Percentiles rank a stretch among this genome's conserved stretches.
These are phyloP conservation scores for Platanthera zijinensis DNA, from an alignment of 106 monocot species.

Conservation along the genomic window DNA sequence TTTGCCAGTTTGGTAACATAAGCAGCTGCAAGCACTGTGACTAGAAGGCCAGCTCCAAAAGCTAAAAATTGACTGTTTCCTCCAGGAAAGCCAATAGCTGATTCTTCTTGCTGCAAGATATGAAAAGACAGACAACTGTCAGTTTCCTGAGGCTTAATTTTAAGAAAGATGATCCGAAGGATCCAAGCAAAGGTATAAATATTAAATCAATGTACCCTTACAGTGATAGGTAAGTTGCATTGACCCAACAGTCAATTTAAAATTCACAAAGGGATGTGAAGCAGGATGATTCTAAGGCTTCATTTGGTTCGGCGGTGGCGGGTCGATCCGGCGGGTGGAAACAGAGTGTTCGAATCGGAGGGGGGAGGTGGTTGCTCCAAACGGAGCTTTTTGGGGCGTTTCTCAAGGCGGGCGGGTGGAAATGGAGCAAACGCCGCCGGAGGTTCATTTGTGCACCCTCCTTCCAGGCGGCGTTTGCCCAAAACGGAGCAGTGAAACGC, in stretches of 20 bases:
- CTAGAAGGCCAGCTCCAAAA: conserved; percentile 76
- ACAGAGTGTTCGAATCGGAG: too few species aligned
- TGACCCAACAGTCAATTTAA: background rate
- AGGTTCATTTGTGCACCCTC: too few species aligned
- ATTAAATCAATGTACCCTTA: background rate
- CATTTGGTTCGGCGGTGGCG: too few species aligned
- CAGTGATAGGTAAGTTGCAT: background rate
- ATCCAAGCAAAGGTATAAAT: background rate
- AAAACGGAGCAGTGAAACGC: too few species aligned
- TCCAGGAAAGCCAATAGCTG: conserved; percentile 55
- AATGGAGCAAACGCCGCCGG: too few species aligned
- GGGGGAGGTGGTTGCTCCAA: too few species aligned
- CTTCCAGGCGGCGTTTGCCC: too few species aligned
- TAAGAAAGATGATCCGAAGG: background rate
- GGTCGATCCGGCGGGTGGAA: too few species aligned
- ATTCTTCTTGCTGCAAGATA: conserved; percentile 87
- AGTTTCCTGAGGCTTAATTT: background rate
- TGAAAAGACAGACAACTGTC: background rate
- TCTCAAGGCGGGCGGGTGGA: too few species aligned
- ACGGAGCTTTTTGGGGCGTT: too few species aligned
- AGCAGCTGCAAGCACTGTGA: conserved; percentile 75
- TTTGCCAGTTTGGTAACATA: conserved; percentile 94
- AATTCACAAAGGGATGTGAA: background rate
- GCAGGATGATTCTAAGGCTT: too few species aligned
- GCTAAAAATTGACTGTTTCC: conserved; percentile 75